Conservation (phyloP, 768 basidiomycete genomes). For the Phaeotremella fagi region DNA sequence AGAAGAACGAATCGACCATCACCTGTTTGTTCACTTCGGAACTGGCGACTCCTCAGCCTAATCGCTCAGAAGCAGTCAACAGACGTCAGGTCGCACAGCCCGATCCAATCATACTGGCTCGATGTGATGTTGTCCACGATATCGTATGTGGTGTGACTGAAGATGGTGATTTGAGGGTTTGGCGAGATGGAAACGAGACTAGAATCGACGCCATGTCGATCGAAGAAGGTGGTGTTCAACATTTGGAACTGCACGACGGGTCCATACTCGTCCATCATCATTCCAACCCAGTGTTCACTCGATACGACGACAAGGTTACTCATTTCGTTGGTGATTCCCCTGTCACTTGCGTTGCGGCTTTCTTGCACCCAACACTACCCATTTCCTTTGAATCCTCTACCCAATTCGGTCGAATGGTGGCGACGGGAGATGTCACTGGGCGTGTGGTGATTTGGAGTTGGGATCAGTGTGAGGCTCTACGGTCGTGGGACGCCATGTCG, state of each 20-base stretch:
- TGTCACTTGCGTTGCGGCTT: conserved; percentile 8
- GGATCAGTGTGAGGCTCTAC: conserved; percentile 8
- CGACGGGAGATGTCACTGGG: conserved; percentile 32
- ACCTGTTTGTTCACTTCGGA: conserved; percentile 26
- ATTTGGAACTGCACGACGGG: conserved; percentile 16
- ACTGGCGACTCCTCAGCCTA: conserved; percentile 3
- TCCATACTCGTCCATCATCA: conserved; percentile 15
- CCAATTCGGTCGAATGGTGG: conserved; percentile 17
- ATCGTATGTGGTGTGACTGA: conserved; percentile 34
- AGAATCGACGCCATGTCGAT: conserved; percentile 28
- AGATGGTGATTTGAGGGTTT: conserved; percentile 39
- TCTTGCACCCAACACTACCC: conserved; percentile 12
- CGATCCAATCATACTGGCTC: conserved; percentile 28
- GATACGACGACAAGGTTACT: conserved; percentile 23
- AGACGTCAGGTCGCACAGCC: conserved; percentile 14
- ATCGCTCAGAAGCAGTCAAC: conserved; percentile 29
- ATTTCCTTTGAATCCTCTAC: conserved; percentile 5
- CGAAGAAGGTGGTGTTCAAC: conserved; percentile 20
- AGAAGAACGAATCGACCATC: conserved; percentile 13
- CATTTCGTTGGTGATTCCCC: conserved; percentile 1
- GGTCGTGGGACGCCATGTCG: conserved; percentile 24
- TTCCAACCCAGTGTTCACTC: conserved; percentile 11
- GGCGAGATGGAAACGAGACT: conserved; percentile 13
- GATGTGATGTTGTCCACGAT: conserved; percentile 22
- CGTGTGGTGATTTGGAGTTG: conserved; percentile 32